Conservation (phyloP, 2,329 filamentous ascomycete species). For the Colletotrichum caudatum region DNA sequence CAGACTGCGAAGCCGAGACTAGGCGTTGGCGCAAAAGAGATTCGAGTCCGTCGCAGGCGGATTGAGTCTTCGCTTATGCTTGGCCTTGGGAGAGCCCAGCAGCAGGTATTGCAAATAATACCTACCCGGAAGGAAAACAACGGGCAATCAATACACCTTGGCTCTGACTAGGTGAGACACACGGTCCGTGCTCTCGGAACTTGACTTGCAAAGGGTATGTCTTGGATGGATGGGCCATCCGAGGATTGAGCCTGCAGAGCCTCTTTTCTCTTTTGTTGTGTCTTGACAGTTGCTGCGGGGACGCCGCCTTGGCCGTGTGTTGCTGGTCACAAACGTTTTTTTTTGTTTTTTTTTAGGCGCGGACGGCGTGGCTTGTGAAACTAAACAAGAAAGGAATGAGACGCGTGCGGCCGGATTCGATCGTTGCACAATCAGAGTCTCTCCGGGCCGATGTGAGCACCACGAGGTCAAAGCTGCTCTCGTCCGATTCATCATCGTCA, state of each 20-base stretch:
- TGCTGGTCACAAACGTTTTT: not conserved
- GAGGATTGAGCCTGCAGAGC: conserved; percentile 5
- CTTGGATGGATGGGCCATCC: not conserved
- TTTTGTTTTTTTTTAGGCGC: too few species aligned
- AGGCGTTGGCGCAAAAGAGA: not conserved
- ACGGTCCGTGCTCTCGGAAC: conserved; percentile 7
- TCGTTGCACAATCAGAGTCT: not conserved
- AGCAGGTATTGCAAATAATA: not conserved
- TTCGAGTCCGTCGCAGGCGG: not conserved
- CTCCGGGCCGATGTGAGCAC: not conserved
- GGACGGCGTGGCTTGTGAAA: not conserved
- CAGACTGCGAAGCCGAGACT: conserved; percentile 8
- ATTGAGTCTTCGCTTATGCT: not conserved
- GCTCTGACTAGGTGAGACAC: not conserved
- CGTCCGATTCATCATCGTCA: not conserved
- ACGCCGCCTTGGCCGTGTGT: not conserved
- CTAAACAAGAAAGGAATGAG: not conserved
- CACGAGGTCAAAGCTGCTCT: not conserved
- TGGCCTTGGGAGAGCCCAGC: not conserved
- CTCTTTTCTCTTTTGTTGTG: not conserved
- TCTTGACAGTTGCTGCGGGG: conserved; percentile 15
- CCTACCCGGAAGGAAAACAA: not conserved
- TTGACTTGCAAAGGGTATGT: conserved; percentile 14
- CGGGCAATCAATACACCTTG: not conserved
- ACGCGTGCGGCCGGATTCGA: too few species aligned